Evolutionary conservation across 2,329 filamentous ascomycete species (phyloP).

Genomic region (Colletotrichum higginsianum): DNA sequence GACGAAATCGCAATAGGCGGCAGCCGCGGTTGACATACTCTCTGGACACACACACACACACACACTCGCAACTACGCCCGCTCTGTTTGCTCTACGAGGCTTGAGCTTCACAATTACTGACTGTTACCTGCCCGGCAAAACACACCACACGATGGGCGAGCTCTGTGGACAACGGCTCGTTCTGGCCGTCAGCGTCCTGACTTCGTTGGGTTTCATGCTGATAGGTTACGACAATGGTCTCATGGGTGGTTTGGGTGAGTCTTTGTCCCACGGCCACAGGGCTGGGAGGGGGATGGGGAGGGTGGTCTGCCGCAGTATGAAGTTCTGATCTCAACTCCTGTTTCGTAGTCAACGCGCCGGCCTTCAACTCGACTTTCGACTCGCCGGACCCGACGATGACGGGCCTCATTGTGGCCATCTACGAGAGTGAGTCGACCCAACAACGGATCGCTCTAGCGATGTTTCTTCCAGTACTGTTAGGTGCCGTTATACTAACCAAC

Average conservation of each 20-base stretch:
- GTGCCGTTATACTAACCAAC: not conserved
- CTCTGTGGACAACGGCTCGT: conserved; percentile 55
- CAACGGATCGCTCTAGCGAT: not conserved
- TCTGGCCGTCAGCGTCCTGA: conserved; percentile 59
- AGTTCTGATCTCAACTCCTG: conserved; percentile 35
- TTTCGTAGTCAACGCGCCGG: conserved; percentile 54
- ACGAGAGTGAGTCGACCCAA: conserved; percentile 50
- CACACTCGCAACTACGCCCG: not conserved
- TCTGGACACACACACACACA: no score
- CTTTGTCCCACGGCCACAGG: not conserved
- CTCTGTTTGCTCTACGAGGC: no score
- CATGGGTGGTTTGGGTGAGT: conserved; percentile 55
- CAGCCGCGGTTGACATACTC: not conserved
- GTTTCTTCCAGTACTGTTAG: no score
- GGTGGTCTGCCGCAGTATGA: not conserved
- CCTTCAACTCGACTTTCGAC: conserved; percentile 59
- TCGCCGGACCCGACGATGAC: conserved; percentile 57
- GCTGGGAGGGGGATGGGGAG: no score
- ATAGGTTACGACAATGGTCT: conserved; percentile 64
- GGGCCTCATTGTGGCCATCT: conserved; percentile 63
- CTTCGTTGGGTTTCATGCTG: conserved; percentile 63
- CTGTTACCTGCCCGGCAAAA: not conserved
- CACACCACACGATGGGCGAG: conserved; percentile 19
- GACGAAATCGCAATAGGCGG: not conserved
- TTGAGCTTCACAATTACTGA: no score